phyloP scores from a whole-genome alignment of 2,329 filamentous ascomycete species.

The Pseudogymnoascus verrucosus region DNA sequence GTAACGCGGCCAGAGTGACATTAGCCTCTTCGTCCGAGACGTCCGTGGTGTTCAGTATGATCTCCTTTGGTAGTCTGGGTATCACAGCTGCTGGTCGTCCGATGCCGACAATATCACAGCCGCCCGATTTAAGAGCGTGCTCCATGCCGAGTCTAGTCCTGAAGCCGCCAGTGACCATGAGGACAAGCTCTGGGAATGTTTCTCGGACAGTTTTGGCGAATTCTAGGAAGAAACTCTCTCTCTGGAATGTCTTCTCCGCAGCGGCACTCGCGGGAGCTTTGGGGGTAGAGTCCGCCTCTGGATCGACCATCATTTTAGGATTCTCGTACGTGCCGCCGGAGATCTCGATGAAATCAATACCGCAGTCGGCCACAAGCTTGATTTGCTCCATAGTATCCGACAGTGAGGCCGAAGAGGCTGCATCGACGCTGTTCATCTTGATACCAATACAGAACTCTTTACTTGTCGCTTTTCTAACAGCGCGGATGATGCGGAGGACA shows the following conservation, averaged over 20 bases:
- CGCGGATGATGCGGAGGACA: slow-evolving; percentile 57
- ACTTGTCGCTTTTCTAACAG: slow-evolving; percentile 36
- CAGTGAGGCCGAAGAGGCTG: slow-evolving; percentile 30
- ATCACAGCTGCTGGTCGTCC: slow-evolving; percentile 38
- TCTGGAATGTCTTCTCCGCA: slow-evolving; percentile 39
- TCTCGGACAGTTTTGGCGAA: slow-evolving; percentile 48
- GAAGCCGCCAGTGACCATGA: slow-evolving; percentile 59
- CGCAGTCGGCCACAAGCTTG: slow-evolving; percentile 37
- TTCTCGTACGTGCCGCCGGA: slow-evolving; percentile 55
- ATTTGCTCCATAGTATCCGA: slow-evolving; percentile 52
- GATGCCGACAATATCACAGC: slow-evolving; percentile 43
- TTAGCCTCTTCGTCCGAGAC: slow-evolving; percentile 20
- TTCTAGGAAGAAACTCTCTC: slow-evolving; percentile 62
- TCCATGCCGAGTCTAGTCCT: slow-evolving; percentile 44
- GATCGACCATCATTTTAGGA: slow-evolving; percentile 31
- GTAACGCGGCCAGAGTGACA: not conserved
- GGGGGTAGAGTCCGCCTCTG: slow-evolving; percentile 10
- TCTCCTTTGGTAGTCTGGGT: slow-evolving; percentile 33
- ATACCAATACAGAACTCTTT: slow-evolving; percentile 41
- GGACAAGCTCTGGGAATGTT: slow-evolving; percentile 35
- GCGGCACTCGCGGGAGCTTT: slow-evolving; percentile 11
- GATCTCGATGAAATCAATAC: slow-evolving; percentile 61
- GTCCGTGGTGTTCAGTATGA: slow-evolving; percentile 28
- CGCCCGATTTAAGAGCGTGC: slow-evolving; percentile 36
- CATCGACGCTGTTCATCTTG: slow-evolving; percentile 52